These are phyloP conservation scores for Glarea lozoyensis DNA, from an alignment of 495 filamentous ascomycete genomes.

Conservation along the genomic window DNA sequence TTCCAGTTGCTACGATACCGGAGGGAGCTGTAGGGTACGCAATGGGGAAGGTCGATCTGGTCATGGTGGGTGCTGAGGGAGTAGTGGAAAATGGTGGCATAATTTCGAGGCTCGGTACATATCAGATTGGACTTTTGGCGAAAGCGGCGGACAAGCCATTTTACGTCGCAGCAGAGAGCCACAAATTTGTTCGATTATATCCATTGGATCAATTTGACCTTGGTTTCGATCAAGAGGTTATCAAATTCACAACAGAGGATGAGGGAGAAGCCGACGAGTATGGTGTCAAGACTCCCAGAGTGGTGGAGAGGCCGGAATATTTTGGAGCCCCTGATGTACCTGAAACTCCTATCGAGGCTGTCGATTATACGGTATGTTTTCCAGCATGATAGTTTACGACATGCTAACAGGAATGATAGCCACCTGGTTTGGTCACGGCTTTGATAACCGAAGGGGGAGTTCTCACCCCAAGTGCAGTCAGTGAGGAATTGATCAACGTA, in stretches of 20 bases:
- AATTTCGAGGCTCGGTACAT: constrained; percentile 83
- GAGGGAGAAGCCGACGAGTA: constrained; percentile 28
- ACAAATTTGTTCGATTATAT: constrained; percentile 84
- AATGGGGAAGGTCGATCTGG: constrained; percentile 70
- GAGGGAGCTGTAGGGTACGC: constrained; percentile 76
- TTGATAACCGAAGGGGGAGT: constrained; percentile 72
- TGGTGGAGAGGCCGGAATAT: constrained; percentile 13
- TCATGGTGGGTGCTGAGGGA: constrained; percentile 88
- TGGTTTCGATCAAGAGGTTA: constrained; percentile 63
- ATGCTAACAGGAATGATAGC: constrained; percentile 27
- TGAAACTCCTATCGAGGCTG: constrained; percentile 36
- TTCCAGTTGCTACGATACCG: constrained; percentile 77
- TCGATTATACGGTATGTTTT: constrained; percentile 70
- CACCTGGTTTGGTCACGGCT: constrained; percentile 70
- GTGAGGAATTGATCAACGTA: constrained; percentile 70
- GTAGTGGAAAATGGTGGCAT: constrained; percentile 92
- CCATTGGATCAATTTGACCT: constrained; percentile 72
- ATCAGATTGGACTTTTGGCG: constrained; percentile 77
- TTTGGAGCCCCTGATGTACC: constrained; percentile 8
- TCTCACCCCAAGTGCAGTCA: constrained; percentile 65
- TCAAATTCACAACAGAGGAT: constrained; percentile 54
- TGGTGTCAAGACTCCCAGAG: constrained; percentile 19
- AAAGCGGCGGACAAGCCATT: constrained; percentile 71
- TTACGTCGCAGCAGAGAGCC: constrained; percentile 88
- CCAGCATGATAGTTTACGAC: constrained; percentile 6